Evolutionary conservation across 1,284 basidiomycete genomes (phyloP).

Genomic region (Pseudozyma thailandica): DNA sequence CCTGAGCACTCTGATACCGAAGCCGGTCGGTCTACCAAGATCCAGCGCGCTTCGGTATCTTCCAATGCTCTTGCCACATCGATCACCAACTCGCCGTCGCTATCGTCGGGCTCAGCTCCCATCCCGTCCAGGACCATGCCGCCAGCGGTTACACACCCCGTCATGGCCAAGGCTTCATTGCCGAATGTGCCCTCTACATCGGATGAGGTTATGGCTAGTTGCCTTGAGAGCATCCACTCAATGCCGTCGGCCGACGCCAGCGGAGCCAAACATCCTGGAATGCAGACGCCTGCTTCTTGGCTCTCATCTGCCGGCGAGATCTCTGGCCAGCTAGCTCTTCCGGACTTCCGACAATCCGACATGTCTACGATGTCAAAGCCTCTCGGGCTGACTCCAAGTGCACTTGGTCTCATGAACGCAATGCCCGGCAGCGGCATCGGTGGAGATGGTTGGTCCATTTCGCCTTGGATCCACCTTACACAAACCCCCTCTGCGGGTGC

Average conservation of each 20-base stretch:
- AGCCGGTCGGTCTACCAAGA: conserved; percentile 10
- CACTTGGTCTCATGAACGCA: conserved; percentile 25
- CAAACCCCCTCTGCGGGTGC: conserved; percentile 26
- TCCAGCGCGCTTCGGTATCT: conserved; percentile 6
- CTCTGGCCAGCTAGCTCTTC: conserved; percentile 23
- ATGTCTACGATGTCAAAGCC: conserved; percentile 26
- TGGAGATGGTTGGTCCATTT: conserved; percentile 49
- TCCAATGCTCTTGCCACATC: background rate
- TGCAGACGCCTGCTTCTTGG: conserved; percentile 19
- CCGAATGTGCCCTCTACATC: conserved; percentile 3
- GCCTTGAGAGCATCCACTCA: conserved; percentile 45
- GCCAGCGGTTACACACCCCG: background rate
- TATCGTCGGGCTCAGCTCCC: conserved; percentile 12
- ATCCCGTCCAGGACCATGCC: conserved; percentile 18
- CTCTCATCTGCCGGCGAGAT: conserved; percentile 19
- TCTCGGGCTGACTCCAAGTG: conserved; percentile 33
- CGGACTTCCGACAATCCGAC: conserved; percentile 28
- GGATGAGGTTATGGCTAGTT: conserved; percentile 35
- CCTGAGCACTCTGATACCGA: conserved; percentile 28
- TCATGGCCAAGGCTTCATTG: background rate
- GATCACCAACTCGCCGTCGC: conserved; percentile 7
- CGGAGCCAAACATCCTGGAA: conserved; percentile 4
- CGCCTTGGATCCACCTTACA: conserved; percentile 44
- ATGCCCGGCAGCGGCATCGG: conserved; percentile 16
- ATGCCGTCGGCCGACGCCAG: conserved; percentile 6